Conservation (phyloP, 805 yeast genomes). For the Candida arabinofermentans region DNA sequence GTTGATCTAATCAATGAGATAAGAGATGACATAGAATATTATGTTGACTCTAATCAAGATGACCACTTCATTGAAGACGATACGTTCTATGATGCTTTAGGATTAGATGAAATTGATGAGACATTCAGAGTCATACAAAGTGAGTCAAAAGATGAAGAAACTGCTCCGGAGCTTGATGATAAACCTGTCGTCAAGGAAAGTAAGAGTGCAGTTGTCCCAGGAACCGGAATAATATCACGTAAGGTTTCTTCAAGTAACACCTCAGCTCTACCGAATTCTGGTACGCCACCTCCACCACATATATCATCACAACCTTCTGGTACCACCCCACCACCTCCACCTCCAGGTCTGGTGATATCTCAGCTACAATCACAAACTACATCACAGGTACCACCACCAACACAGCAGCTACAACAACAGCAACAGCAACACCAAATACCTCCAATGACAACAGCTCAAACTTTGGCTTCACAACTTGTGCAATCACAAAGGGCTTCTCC, state of each 20-base stretch:
- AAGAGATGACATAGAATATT: slow-evolving; percentile 87
- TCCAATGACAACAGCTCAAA: not conserved
- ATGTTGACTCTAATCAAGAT: slow-evolving; percentile 90
- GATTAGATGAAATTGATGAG: slow-evolving; percentile 49
- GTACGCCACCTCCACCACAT: slow-evolving; percentile 8
- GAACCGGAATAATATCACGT: slow-evolving; percentile 14
- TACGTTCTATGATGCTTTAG: slow-evolving; percentile 83
- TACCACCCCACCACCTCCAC: not conserved
- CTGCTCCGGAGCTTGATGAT: slow-evolving; percentile 8
- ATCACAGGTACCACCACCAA: not conserved
- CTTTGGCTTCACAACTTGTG: slow-evolving; percentile 14
- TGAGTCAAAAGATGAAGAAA: slow-evolving; percentile 17
- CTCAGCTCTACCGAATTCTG: slow-evolving; percentile 8
- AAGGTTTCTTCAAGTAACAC: slow-evolving; percentile 9
- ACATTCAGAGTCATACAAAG: slow-evolving; percentile 22
- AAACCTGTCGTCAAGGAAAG: not conserved
- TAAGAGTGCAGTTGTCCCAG: slow-evolving; percentile 7
- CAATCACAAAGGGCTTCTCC: slow-evolving; percentile 18
- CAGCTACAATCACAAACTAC: not conserved
- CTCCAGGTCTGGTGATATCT: slow-evolving; percentile 1
- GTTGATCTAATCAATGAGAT: slow-evolving; percentile 72
- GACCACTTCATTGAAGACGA: slow-evolving; percentile 93
- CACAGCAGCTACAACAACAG: not conserved
- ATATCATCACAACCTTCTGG: slow-evolving; percentile 9
- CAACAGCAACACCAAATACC: not conserved